A percentile compares a stretch with the other conserved stretches of the same genome.
Evolutionary conservation across 805 yeast species (phyloP).

Genomic region (Candida dendrica): DNA sequence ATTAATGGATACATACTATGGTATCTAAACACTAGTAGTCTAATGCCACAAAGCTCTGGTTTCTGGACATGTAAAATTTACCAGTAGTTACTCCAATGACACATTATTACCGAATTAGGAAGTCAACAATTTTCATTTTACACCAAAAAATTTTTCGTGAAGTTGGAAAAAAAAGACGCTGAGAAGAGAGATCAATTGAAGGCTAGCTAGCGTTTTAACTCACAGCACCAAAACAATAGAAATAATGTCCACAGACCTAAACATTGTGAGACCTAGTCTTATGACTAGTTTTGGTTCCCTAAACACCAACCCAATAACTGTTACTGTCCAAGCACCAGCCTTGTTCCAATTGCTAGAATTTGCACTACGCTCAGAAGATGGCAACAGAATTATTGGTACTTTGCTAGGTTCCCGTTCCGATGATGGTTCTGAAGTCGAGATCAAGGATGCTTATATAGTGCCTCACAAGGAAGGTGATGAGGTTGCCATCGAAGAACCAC

Average conservation of each 20-base stretch:
- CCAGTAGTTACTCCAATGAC: neutral
- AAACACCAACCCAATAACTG: constrained; percentile 37
- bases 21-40: too few species aligned
- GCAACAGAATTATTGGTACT: constrained; percentile 71
- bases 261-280: constrained; percentile 22
- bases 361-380: constrained; percentile 48
- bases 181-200: neutral
- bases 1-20: too few species aligned
- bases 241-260: constrained; percentile 16
- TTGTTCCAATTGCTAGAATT: constrained; percentile 72
- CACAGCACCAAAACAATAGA: neutral
- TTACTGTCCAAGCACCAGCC: constrained; percentile 61
- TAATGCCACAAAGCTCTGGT: too few species aligned
- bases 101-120: neutral
- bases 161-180: neutral
- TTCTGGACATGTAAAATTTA: too few species aligned
- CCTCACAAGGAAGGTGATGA: constrained; percentile 78
- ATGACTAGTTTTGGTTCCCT: constrained; percentile 17
- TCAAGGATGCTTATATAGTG: constrained; percentile 72
- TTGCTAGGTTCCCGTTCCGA: constrained; percentile 76
- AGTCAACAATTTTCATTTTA: neutral
- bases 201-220: neutral
- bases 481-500: constrained; percentile 69
- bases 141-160: neutral
- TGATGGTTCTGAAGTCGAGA: constrained; percentile 69